Base-by-base conservation (phyloP, 768 basidiomycete species). In the Lentinula sp. region DNA sequence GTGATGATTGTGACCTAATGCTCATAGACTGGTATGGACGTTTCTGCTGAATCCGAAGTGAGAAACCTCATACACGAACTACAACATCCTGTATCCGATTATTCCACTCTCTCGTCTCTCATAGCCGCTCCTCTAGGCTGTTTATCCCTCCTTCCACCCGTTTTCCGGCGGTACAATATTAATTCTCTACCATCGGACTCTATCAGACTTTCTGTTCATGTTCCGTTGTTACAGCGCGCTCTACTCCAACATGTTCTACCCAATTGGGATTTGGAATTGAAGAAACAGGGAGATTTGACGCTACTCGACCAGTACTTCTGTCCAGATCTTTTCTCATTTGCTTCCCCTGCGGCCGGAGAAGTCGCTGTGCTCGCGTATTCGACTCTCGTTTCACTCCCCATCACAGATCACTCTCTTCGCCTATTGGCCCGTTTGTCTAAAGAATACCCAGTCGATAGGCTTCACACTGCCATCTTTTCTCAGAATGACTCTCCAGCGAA, bases 281-380 rank as follows among this genome's bases (percentile, higher is more conserved):
- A 73, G n/a, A 80, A 86, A 61, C 72, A 83, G 39, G 70, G 79
- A 23, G 73, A 76, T 10, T 71, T 71, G 12, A 56, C 70, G 2
- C 71, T 93, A 16, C 65, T 85, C 1, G 79, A 85, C 43, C 85
- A 87, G 62, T 93, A 86, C 70, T 93, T 95, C 67, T 85, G 84
- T 66, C 92, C 92, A 5, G 82, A 85, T 66, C 67, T 73, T 20
- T 83, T 86, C 67, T 79, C 75, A 13, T 84, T 80, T 64, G 74
- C 85, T 1, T 77, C 77, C 8, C 62, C 76, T 8, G 68, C 74
- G 6, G 81, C 87, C 0, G 82, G 83, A 23, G 73, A 83, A 35
- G 75, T 86, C 16, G 83, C 84, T 12, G 57, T 85, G 4, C 71
- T 77, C 49, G 84, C 90, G 2, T 93, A 91, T 70, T 81, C 83